These are phyloP conservation scores for Chytriomyces sp. DNA, from an alignment of 192 early-diverging fungal genomes.

Conservation along the genomic window DNA sequence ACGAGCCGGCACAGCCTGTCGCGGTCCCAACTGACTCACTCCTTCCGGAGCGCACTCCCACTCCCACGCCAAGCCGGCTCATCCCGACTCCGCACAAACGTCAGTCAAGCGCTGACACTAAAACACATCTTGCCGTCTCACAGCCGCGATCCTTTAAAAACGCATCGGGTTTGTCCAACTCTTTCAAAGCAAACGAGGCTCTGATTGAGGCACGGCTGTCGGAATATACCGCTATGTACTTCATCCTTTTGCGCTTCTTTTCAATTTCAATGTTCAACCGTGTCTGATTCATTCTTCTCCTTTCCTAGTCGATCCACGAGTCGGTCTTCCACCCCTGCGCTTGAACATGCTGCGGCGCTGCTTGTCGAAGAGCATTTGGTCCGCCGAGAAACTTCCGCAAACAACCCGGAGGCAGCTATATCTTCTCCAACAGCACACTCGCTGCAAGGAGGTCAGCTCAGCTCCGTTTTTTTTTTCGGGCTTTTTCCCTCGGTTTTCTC, in stretches of 20 bases:
- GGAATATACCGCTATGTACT: slow-evolving; percentile 7
- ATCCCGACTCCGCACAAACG: not conserved
- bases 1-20: slow-evolving; percentile 9
- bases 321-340: slow-evolving; percentile 6
- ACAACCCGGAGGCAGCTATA: not conserved
- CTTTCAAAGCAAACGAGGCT: not conserved
- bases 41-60: not conserved
- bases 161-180: slow-evolving; percentile 1
- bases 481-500: not conserved
- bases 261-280: not conserved
- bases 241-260: not conserved
- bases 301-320: not conserved
- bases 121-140: not conserved
- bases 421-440: slow-evolving; percentile 3
- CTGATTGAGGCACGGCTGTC: not conserved
- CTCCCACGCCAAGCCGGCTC: not conserved
- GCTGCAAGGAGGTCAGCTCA: slow-evolving; percentile 7
- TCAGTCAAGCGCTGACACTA: not conserved
- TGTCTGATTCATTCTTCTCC: too few relatives aligned
- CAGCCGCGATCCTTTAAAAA: not conserved
- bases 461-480: too few relatives aligned
- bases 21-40: not conserved
- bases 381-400: not conserved
- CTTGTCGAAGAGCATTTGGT: slow-evolving; percentile 22
- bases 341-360: slow-evolving; percentile 14